Evolutionary conservation across 129 eudicot genomes (phyloP), one percentile per base, ranked within the genome.

Genomic region (Artemisia argyi): DNA sequence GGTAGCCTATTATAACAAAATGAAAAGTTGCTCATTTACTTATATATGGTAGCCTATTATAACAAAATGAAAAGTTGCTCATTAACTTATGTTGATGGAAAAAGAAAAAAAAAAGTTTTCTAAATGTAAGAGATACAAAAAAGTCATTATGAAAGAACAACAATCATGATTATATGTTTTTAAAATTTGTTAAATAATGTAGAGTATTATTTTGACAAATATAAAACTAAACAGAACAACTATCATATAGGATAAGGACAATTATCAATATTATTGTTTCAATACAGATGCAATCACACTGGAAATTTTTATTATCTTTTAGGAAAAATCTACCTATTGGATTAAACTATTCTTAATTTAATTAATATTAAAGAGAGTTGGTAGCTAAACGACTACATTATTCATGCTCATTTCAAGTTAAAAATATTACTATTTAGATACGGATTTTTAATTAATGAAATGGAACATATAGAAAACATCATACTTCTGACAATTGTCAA

Each of bases 221-320:
- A 53, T 54, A 69, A 53, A 32, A 53, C 46, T 10, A 35, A 71
- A 47, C 47, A 46, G 18, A 12, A 71, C 46, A 72, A 47, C 24
- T 14, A 47, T 60, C 16, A 15, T 13, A 19, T 13, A 19, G 22
- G 72, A 42, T 13, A n/a, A 19, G 7, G 18, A 74, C 64, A 53
- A 20, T n/a, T 11, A 53, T 39, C 11, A 51, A 52, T 39, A 42
- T 50, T 20, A 65, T 65, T 54, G 52, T 42, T 22, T n/a, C 26
- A 44, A 55, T 16, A 44, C 24, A 75, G 79, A 65, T 65, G 73
- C 79, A 65, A 65, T 74, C 72, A 39, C 58, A 65, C 72, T 74
- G 57, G 20, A 26, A 75, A 54, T 13, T 66, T 42, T 46, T 16
- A 10, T 2, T 15, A 46, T 73, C 16, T 63, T 62, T 7, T 7